Conservation (phyloP, 192 early-diverging fungal genomes). For the Chytriomyces sp. region DNA sequence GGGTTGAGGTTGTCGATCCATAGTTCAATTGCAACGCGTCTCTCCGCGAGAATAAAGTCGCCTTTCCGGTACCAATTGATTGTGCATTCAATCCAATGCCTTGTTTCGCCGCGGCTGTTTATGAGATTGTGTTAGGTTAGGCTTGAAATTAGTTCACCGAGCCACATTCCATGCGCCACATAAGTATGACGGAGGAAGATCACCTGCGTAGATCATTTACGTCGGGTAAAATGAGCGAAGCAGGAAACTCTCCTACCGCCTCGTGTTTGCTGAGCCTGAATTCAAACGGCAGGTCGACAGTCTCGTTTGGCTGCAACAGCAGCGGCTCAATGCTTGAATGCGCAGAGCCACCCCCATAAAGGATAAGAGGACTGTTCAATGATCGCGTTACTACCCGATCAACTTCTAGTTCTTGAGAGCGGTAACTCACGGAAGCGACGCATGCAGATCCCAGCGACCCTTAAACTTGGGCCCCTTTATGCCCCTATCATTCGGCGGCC, state of each 20-base stretch:
- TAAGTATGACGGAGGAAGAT: background rate
- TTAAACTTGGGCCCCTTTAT: slow-evolving; percentile 20
- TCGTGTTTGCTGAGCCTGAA: slow-evolving; percentile 30
- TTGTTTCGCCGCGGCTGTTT: slow-evolving; percentile 20
- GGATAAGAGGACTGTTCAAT: slow-evolving; percentile 2
- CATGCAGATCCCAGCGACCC: slow-evolving; percentile 10
- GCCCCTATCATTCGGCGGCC: background rate
- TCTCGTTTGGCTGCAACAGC: background rate
- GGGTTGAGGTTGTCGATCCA: slow-evolving; percentile 30
- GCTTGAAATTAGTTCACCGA: background rate
- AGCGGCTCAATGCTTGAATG: background rate
- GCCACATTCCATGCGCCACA: too few relatives aligned
- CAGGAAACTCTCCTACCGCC: slow-evolving; percentile 17
- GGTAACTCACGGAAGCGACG: background rate
- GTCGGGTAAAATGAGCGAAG: slow-evolving; percentile 19
- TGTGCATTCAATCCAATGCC: slow-evolving; percentile 29
- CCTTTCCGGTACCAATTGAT: slow-evolving; percentile 31
- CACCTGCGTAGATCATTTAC: slow-evolving; percentile 19
- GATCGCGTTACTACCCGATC: background rate
- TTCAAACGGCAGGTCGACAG: slow-evolving; percentile 21
- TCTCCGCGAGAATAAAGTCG: slow-evolving; percentile 9
- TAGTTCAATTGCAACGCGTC: slow-evolving; percentile 30
- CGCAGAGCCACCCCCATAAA: slow-evolving; percentile 21
- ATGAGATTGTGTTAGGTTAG: background rate
- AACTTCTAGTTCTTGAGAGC: background rate